A percentile compares a stretch with the other conserved stretches of the same genome.
Conservation (phyloP, 768 basidiomycete genomes). For the Porphyrellus cyaneotinctus region DNA sequence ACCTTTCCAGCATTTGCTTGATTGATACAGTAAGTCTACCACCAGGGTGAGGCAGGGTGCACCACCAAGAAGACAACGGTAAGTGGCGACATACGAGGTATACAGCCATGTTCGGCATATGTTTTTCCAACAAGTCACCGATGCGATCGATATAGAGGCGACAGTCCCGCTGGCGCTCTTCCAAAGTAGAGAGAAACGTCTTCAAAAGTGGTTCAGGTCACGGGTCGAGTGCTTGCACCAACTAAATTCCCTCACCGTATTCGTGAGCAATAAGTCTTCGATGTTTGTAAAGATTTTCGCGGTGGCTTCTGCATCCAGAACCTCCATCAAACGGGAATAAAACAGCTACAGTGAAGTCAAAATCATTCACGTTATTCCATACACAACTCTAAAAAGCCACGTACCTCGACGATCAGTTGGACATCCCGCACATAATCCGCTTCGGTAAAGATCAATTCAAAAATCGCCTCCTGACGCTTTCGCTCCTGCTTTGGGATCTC, state of each 20-base stretch:
- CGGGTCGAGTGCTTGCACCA: neutral
- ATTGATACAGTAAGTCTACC: slow-evolving; percentile 85
- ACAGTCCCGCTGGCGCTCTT: slow-evolving; percentile 87
- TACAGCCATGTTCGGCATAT: slow-evolving; percentile 72
- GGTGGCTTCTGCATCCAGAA: slow-evolving; percentile 72
- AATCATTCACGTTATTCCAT: neutral
- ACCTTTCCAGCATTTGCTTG: slow-evolving; percentile 75
- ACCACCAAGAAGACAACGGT: neutral
- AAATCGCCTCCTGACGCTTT: slow-evolving; percentile 91
- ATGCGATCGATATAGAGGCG: slow-evolving; percentile 88
- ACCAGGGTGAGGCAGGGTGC: neutral
- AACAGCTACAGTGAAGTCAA: slow-evolving; percentile 57
- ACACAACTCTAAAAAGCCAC: slow-evolving; percentile 13
- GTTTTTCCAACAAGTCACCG: slow-evolving; percentile 74
- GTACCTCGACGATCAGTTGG: slow-evolving; percentile 86
- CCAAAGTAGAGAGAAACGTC: slow-evolving; percentile 83
- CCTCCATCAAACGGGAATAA: slow-evolving; percentile 70
- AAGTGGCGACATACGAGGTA: slow-evolving; percentile 58
- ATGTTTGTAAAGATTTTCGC: slow-evolving; percentile 88
- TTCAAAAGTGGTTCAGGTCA: slow-evolving; percentile 22
- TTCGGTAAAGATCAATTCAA: slow-evolving; percentile 92
- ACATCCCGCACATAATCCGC: slow-evolving; percentile 85
- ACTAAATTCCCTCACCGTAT: slow-evolving; percentile 56
- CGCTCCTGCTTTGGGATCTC: slow-evolving; percentile 77
- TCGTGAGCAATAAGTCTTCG: slow-evolving; percentile 86